These are phyloP conservation scores for Chrysopogon serrulatus DNA, from an alignment of 176 grass and related monocot species.

Conservation along the genomic window DNA sequence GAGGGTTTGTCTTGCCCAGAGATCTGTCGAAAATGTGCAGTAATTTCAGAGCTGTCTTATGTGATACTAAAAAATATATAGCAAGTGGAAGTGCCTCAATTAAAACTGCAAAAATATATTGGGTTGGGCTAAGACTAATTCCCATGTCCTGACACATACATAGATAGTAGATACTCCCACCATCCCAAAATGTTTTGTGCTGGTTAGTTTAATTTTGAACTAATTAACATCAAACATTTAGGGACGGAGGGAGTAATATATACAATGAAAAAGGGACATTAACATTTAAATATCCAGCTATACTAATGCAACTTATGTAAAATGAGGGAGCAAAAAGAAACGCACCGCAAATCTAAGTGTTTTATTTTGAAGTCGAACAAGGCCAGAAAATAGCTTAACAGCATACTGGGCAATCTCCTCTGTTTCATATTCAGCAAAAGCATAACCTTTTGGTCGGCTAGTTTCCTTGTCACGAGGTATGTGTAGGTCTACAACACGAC, in stretches of 20 bases:
- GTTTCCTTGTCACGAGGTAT: constrained; percentile 98
- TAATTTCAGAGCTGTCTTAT: constrained; percentile 9
- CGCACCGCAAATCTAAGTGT: constrained; percentile 95
- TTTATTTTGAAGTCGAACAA: constrained; percentile 87
- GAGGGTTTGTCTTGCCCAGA: constrained; percentile 85
- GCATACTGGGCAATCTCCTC: constrained; percentile 97
- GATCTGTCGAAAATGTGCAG: constrained; percentile 52
- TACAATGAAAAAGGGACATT: not conserved
- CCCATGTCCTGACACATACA: not conserved
- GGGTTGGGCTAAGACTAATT: not conserved
- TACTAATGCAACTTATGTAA: not conserved
- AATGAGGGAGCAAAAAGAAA: constrained; percentile 34
- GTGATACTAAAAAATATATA: not conserved
- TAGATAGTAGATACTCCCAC: not conserved
- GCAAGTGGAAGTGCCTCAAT: not conserved
- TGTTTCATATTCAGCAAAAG: constrained; percentile 93
- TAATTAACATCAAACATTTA: not conserved
- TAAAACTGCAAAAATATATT: not conserved
- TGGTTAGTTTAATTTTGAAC: not conserved
- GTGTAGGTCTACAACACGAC: constrained; percentile 83
- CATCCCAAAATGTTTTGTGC: not conserved
- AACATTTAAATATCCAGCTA: not conserved
- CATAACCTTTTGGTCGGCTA: constrained; percentile 82
- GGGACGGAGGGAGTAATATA: not conserved
- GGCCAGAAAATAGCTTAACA: constrained; percentile 92